Conservation (phyloP, 495 filamentous ascomycete genomes). For the Tuber brumale region DNA sequence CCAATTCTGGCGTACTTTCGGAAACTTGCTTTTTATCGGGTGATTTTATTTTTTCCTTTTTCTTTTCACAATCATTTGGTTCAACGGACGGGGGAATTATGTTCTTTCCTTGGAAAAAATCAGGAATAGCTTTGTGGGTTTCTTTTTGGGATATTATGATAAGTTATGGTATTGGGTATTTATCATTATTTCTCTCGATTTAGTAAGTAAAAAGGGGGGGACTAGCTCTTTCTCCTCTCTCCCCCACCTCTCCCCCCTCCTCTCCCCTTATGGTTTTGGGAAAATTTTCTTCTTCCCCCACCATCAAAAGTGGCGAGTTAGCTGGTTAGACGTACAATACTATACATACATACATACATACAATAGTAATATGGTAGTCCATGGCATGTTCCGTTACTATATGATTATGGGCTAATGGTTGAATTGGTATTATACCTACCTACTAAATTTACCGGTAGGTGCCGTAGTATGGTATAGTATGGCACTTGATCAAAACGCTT, state of each 20-base stretch:
- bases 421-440: too few species aligned
- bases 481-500: too few species aligned
- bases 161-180: not conserved
- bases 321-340: not conserved
- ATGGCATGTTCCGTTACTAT: not conserved
- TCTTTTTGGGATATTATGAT: conserved; percentile 7
- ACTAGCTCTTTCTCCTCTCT: not conserved
- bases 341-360: not conserved
- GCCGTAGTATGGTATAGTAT: too few species aligned
- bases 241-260: too few species aligned
- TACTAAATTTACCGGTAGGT: too few species aligned
- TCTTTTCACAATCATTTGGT: conserved; percentile 12
- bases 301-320: not conserved
- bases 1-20: conserved; percentile 16
- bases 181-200: not conserved
- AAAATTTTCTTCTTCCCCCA: not conserved
- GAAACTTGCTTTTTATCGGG: conserved; percentile 11
- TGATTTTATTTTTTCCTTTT: conserved; percentile 12
- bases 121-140: conserved; percentile 8
- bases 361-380: not conserved
- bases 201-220: not conserved
- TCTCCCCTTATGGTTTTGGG: not conserved
- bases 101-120: conserved; percentile 21
- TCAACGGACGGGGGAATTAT: conserved; percentile 8
- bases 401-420: not conserved